Conservation (phyloP, 2,329 filamentous ascomycete species). For the Aspergillus fischeri region DNA sequence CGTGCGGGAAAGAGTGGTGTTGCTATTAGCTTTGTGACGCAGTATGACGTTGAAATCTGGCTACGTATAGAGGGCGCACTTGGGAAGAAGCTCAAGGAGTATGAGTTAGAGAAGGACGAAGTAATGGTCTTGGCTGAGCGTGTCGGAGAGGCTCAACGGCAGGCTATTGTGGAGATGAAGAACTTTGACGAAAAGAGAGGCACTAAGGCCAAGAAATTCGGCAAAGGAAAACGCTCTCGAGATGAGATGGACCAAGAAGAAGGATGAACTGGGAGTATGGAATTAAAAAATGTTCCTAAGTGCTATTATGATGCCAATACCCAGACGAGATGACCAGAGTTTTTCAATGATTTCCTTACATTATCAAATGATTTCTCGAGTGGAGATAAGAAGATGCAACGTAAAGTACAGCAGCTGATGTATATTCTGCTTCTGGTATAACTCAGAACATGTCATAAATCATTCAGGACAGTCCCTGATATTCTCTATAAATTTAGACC, state of each 20-base stretch:
- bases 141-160: conserved; percentile 77
- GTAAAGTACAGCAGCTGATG: not conserved
- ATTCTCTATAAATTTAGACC: conserved; percentile 5
- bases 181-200: conserved; percentile 65
- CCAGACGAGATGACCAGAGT: not conserved
- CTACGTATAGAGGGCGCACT: conserved; percentile 77
- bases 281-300: not conserved
- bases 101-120: conserved; percentile 70
- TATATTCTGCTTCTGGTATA: not conserved
- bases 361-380: not conserved
- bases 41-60: conserved; percentile 82
- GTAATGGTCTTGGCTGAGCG: conserved; percentile 75
- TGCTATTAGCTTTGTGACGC: conserved; percentile 76
- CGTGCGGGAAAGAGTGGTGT: conserved; percentile 80
- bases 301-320: not conserved
- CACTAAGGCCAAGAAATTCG: conserved; percentile 46
- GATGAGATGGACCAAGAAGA: conserved; percentile 74
- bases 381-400: not conserved
- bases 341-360: not conserved
- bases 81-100: conserved; percentile 69
- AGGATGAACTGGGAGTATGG: conserved; percentile 43
- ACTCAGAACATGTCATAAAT: conserved; percentile 9
- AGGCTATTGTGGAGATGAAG: conserved; percentile 79
- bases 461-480: conserved; percentile 14
- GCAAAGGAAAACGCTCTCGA: conserved; percentile 53